Evolutionary conservation across 306 rosid species (phyloP).

Genomic region (Glycine soja): DNA sequence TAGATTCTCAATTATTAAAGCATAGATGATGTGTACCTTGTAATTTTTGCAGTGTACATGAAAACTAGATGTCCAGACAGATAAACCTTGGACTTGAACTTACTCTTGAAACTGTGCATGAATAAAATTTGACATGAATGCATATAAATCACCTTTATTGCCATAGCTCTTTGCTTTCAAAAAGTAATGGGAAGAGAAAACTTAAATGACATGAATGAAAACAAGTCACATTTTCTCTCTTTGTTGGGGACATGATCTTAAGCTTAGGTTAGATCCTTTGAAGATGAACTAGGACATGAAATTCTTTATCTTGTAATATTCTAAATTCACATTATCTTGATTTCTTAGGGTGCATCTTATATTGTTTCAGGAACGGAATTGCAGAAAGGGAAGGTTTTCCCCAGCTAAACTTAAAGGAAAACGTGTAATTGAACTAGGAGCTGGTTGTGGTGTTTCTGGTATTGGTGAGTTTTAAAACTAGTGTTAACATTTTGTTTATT

Average conservation of each 20-base stretch:
- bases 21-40: not conserved
- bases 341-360: slow-evolving; percentile 5
- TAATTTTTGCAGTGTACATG: slow-evolving; percentile 13
- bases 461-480: slow-evolving; percentile 64
- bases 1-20: slow-evolving; percentile 1
- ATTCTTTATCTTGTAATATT: not conserved
- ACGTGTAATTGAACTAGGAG: slow-evolving; percentile 93
- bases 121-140: slow-evolving; percentile 26
- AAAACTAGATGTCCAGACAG: not conserved
- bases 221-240: not conserved
- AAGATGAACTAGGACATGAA: slow-evolving; percentile 14
- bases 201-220: slow-evolving; percentile 3
- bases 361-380: slow-evolving; percentile 77
- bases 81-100: slow-evolving; percentile 36
- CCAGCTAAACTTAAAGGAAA: slow-evolving; percentile 89
- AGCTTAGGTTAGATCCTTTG: slow-evolving; percentile 25
- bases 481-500: slow-evolving; percentile 7
- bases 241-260: not conserved
- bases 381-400: slow-evolving; percentile 90
- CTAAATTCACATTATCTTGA: slow-evolving; percentile 5
- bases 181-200: slow-evolving; percentile 31
- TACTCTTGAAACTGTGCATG: slow-evolving; percentile 18
- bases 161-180: slow-evolving; percentile 31
- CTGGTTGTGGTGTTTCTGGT: slow-evolving; percentile 98
- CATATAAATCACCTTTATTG: slow-evolving; percentile 1